A percentile compares a stretch with the other conserved stretches of the same genome.
Conservation (phyloP, 2,329 filamentous ascomycete species). For the Hortaea sp. region DNA sequence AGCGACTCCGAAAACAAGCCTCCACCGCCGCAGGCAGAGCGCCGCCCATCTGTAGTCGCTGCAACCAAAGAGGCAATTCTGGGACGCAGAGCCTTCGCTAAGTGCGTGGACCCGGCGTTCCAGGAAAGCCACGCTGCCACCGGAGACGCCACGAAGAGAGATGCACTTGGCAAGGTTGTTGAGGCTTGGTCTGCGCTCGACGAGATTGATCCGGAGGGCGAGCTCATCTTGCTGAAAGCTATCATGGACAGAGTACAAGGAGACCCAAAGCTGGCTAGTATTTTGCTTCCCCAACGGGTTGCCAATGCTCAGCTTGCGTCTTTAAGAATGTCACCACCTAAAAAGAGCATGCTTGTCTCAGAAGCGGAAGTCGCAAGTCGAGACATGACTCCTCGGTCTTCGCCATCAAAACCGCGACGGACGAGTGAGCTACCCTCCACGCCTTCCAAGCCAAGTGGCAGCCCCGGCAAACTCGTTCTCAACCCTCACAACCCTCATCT, state of each 20-base stretch:
- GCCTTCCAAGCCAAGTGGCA: slow-evolving; percentile 13
- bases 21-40: slow-evolving; percentile 26
- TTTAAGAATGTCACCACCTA: slow-evolving; percentile 19
- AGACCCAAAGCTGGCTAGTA: slow-evolving; percentile 53
- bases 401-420: slow-evolving; percentile 15
- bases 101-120: slow-evolving; percentile 71
- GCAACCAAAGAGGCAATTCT: slow-evolving; percentile 68
- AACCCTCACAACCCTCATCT: slow-evolving; percentile 78
- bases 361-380: slow-evolving; percentile 10
- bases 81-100: slow-evolving; percentile 70
- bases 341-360: slow-evolving; percentile 12
- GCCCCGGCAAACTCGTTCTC: slow-evolving; percentile 57
- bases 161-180: slow-evolving; percentile 71
- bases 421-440: slow-evolving; percentile 7
- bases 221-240: slow-evolving; percentile 71
- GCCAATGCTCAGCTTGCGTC: slow-evolving; percentile 26
- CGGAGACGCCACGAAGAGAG: slow-evolving; percentile 53
- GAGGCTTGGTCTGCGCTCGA: slow-evolving; percentile 81
- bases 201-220: slow-evolving; percentile 78
- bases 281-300: slow-evolving; percentile 30
- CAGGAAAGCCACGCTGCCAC: slow-evolving; percentile 82
- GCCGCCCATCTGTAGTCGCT: slow-evolving; percentile 14
- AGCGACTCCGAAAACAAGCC: slow-evolving; percentile 55
- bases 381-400: slow-evolving; percentile 17
- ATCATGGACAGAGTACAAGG: slow-evolving; percentile 64